Conservation (phyloP, 352 stramenopile species). For the Globisporangium sylvaticum region DNA sequence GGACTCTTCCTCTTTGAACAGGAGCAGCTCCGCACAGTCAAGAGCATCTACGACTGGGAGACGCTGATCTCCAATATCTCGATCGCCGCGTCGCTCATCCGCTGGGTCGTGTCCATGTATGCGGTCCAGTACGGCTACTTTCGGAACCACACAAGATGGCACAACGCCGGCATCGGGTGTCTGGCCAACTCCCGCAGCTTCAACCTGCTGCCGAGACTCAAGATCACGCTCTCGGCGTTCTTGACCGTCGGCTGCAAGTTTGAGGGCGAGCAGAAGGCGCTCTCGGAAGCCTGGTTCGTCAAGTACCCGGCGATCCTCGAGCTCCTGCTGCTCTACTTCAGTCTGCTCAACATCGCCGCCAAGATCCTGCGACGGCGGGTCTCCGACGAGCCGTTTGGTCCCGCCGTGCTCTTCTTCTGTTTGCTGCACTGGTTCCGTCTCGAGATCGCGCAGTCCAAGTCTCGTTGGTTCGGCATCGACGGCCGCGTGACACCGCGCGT, state of each 20-base stretch:
- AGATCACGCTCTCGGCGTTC: constrained; percentile 36
- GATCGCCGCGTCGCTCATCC: constrained; percentile 28
- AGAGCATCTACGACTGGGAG: constrained; percentile 39
- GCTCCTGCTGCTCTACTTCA: constrained; percentile 37
- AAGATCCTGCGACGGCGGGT: constrained; percentile 32
- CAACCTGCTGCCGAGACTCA: constrained; percentile 38
- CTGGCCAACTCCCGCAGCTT: constrained; percentile 35
- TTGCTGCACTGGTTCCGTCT: constrained; percentile 29
- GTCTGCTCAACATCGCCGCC: constrained; percentile 37
- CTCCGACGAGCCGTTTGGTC: constrained; percentile 33
- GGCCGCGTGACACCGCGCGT: constrained; percentile 25
- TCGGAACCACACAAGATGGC: constrained; percentile 17
- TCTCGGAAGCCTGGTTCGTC: constrained; percentile 45
- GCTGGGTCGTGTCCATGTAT: constrained; percentile 40
- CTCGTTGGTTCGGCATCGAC: constrained; percentile 15
- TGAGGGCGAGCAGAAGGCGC: constrained; percentile 36
- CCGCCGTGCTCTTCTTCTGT: constrained; percentile 33
- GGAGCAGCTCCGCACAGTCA: constrained; percentile 6
- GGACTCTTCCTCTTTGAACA: constrained; percentile 37
- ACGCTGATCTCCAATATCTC: constrained; percentile 43
- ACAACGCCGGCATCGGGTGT: constrained; percentile 32
- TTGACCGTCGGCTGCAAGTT: constrained; percentile 37
- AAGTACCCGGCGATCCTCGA: constrained; percentile 42
- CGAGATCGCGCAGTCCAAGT: constrained; percentile 14
- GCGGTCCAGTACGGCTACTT: constrained; percentile 32